These are phyloP conservation scores for Stephania japonica DNA, from an alignment of 164 flowering plant genomes.

Conservation along the genomic window DNA sequence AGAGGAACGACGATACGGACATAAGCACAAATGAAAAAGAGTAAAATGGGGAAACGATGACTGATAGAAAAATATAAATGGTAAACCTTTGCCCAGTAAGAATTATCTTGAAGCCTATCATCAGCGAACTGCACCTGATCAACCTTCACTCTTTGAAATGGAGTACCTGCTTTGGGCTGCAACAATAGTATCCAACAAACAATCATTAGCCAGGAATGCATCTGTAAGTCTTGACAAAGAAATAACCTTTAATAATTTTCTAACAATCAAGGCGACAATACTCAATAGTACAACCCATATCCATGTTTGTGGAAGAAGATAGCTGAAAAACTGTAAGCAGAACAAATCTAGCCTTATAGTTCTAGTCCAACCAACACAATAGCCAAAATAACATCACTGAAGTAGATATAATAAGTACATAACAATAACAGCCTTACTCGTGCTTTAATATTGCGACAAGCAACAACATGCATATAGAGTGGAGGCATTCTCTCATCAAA, in stretches of 20 bases:
- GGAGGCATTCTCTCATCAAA: neutral
- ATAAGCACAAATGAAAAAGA: neutral
- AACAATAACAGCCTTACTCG: neutral
- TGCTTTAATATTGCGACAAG: neutral
- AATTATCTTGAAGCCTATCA: conserved; percentile 82
- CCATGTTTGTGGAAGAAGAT: neutral
- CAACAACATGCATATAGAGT: neutral
- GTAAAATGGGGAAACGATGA: conserved; percentile 6
- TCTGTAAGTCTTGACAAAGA: neutral
- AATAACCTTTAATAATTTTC: neutral
- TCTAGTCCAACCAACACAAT: neutral
- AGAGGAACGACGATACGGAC: neutral
- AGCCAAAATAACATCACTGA: neutral
- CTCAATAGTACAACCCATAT: too few relatives aligned
- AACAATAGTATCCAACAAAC: neutral
- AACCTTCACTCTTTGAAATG: conserved; percentile 74
- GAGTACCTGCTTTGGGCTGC: conserved; percentile 70
- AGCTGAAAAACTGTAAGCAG: neutral
- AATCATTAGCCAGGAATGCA: neutral
- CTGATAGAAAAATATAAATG: neutral
- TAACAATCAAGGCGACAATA: neutral
- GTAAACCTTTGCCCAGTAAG: conserved; percentile 96
- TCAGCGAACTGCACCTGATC: conserved; percentile 69
- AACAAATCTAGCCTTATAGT: too few relatives aligned
- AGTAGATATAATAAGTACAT: neutral